Evolutionary conservation across 2,329 filamentous ascomycete species (phyloP), one percentile per base, ranked within the genome.

Genomic region (Alternaria sp.): DNA sequence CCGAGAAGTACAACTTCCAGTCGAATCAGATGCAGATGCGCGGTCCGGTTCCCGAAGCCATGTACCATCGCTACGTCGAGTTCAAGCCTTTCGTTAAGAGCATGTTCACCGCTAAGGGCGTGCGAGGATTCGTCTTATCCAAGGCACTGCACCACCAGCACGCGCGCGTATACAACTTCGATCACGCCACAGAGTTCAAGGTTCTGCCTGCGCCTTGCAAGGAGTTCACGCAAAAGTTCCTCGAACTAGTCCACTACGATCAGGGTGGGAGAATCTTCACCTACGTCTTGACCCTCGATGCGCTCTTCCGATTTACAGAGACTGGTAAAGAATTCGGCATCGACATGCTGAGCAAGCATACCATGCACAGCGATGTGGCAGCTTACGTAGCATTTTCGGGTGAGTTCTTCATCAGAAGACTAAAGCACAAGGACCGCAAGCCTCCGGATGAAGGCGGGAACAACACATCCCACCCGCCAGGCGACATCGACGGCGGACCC

Each of bases 281-380:
- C 21, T 98, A 97, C 71, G 90, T 97, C 25, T 83, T 98, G 21
- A 97, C 93, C 0, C 86, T 97, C 7, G 95, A 98, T 74, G 91
- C 91, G 6, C 85, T 95, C 57, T 87, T 96, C 75, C 90, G 93
- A 49, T 97, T 97, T 81, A 97, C 95, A 1, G 95, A 97, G 80
- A 98, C 95, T 0, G 95, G 95, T 28, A 96, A 96, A 72, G 94
- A 97, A 74, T 97, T 97, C 63, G 93, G 94, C 56, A 93, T 98
- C 73, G 95, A 97, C 81, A 84, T 97, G 79, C 82, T 98, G 73
- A 93, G 90, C 79, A 98, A 98, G 79, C 95, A 98, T 80, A 97
- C 93, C 44, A 97, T 98, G 93, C 95, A 98, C 82, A 95, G 92
- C 68, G 90, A 97, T 78, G 94, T 97, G 2, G 91, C 90, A 36